phyloP scores from a whole-genome alignment of 2,329 filamentous ascomycete species.

The Paecilomyces formosus region DNA sequence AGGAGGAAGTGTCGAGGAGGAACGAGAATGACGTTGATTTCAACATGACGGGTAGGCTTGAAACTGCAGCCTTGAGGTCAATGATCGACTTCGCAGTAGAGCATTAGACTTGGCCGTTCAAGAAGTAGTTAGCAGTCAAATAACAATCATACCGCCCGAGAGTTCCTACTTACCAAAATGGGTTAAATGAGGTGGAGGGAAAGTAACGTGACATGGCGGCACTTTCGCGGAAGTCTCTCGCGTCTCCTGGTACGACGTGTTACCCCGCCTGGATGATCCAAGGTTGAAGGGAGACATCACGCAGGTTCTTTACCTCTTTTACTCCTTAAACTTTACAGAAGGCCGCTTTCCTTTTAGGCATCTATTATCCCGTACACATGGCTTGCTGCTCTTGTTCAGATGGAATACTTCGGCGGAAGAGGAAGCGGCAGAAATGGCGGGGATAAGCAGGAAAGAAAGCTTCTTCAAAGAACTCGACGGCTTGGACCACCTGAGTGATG shows the following conservation, averaged over 20 bases:
- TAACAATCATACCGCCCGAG: neutral
- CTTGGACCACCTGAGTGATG: conserved; percentile 20
- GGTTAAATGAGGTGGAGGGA: neutral
- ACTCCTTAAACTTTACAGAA: neutral
- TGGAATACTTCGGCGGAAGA: neutral
- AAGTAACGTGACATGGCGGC: conserved; percentile 27
- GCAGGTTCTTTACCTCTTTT: neutral
- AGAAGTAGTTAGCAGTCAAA: neutral
- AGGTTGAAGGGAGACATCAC: neutral
- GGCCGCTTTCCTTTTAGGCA: conserved; percentile 4
- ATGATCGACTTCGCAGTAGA: neutral
- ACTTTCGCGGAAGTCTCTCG: conserved; percentile 21
- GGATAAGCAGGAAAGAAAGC: conserved; percentile 18
- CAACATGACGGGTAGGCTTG: conserved; percentile 18
- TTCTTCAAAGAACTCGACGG: conserved; percentile 30
- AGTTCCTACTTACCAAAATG: neutral
- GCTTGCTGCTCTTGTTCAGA: conserved; percentile 4
- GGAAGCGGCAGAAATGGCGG: conserved; percentile 12
- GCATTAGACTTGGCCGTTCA: no score
- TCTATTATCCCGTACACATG: conserved; percentile 8
- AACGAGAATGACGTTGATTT: conserved; percentile 14
- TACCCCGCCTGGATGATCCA: neutral
- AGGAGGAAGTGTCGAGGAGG: conserved; percentile 15
- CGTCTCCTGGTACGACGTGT: conserved; percentile 8
- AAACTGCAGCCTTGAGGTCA: neutral